Percentiles rank a stretch among this genome's conserved stretches.
Conservation (phyloP, 2,329 filamentous ascomycete species). For the Cladophialophora carrionii region DNA sequence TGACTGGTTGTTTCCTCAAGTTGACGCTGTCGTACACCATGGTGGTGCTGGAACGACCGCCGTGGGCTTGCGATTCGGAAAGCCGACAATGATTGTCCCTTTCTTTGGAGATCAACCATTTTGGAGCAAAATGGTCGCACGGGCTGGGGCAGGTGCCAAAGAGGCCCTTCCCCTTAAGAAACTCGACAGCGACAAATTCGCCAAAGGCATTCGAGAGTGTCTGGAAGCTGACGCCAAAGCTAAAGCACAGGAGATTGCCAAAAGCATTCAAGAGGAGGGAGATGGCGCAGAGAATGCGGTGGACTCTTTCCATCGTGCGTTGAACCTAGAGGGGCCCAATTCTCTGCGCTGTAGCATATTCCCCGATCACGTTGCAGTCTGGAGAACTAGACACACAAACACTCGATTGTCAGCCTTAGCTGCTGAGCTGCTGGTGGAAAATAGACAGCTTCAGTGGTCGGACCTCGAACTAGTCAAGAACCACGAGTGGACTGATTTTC, state of each 20-base stretch:
- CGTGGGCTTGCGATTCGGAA: constrained; percentile 43
- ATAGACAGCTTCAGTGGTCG: constrained; percentile 56
- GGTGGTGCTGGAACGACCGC: constrained; percentile 47
- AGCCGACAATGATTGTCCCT: constrained; percentile 47
- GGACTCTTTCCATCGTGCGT: constrained; percentile 47
- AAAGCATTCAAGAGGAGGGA: constrained; percentile 44
- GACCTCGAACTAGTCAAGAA: constrained; percentile 54
- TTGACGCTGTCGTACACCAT: constrained; percentile 46
- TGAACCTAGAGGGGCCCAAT: constrained; percentile 42
- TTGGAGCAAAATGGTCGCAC: constrained; percentile 50
- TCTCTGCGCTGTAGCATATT: constrained; percentile 46
- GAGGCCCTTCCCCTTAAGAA: constrained; percentile 46
- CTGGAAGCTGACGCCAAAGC: constrained; percentile 41
- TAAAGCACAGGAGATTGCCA: constrained; percentile 44
- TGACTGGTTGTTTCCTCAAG: constrained; percentile 46
- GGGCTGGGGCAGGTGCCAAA: constrained; percentile 49
- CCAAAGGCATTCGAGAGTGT: constrained; percentile 45
- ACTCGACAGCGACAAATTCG: constrained; percentile 44
- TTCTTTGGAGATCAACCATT: constrained; percentile 55
- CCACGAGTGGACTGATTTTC: constrained; percentile 59
- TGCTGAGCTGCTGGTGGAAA: constrained; percentile 57
- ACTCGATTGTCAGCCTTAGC: constrained; percentile 58
- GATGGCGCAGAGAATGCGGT: constrained; percentile 48
- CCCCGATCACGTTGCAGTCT: constrained; percentile 56
- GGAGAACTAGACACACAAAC: constrained; percentile 54